These are phyloP conservation scores for Taphrina confusa DNA, from an alignment of 1,139 yeast genomes.

Conservation along the genomic window DNA sequence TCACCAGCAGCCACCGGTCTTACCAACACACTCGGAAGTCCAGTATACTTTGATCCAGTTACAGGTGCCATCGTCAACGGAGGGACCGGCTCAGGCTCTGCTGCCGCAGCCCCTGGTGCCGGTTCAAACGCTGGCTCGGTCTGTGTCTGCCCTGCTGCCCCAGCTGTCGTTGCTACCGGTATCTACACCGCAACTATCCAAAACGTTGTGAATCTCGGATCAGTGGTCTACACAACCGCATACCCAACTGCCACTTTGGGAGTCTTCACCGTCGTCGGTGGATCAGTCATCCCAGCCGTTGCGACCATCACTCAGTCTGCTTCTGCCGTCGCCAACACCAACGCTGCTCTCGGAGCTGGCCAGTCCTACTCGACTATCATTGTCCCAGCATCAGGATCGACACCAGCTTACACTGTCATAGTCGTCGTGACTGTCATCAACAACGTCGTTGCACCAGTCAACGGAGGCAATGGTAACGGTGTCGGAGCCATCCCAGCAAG, in stretches of 20 bases:
- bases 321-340: constrained; percentile 30
- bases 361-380: constrained; percentile 24
- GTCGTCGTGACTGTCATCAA: constrained; percentile 22
- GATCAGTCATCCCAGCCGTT: constrained; percentile 35
- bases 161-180: constrained; percentile 30
- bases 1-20: constrained; percentile 16
- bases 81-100: not conserved
- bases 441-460: constrained; percentile 24
- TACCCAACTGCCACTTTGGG: constrained; percentile 35
- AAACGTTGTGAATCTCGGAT: constrained; percentile 16
- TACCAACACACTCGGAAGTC: not conserved
- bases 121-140: not conserved
- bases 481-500: constrained; percentile 26
- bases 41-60: constrained; percentile 3
- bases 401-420: constrained; percentile 16
- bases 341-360: constrained; percentile 20
- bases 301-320: constrained; percentile 31
- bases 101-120: not conserved
- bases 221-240: constrained; percentile 24
- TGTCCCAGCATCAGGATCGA: constrained; percentile 10
- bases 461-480: constrained; percentile 15
- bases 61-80: not conserved
- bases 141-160: constrained; percentile 21
- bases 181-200: constrained; percentile 26
- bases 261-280: constrained; percentile 18